A percentile compares a stretch with the other conserved stretches of the same genome.
Conservation (phyloP, 345 rosid genomes). For the Eucalyptus lansdowneana region DNA sequence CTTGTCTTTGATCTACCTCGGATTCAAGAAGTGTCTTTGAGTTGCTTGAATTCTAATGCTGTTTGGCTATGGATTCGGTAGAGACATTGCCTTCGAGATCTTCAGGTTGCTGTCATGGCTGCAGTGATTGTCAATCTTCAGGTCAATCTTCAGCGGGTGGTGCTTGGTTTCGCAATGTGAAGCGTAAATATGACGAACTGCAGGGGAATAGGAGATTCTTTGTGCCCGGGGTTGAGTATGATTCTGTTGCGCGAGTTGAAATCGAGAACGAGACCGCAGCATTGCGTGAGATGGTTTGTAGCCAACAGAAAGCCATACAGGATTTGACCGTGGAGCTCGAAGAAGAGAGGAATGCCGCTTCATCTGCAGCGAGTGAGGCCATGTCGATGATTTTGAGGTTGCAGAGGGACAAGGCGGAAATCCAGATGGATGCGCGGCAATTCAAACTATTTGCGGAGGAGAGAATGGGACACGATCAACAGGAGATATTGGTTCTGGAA, state of each 20-base stretch:
- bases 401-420: conserved; percentile 94
- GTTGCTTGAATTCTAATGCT: conserved; percentile 6
- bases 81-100: conserved; percentile 10
- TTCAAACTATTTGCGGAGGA: conserved; percentile 84
- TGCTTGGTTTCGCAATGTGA: conserved; percentile 58
- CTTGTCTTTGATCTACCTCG: neutral
- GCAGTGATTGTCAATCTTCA: conserved; percentile 46
- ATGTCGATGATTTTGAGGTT: conserved; percentile 94
- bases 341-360: conserved; percentile 88
- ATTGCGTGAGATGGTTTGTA: conserved; percentile 59
- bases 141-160: neutral
- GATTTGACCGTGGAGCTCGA: conserved; percentile 62
- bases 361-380: conserved; percentile 87
- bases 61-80: conserved; percentile 43
- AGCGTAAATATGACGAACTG: conserved; percentile 56
- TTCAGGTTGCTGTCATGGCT: conserved; percentile 33
- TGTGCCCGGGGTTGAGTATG: conserved; percentile 40
- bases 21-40: neutral
- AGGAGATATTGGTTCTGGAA: conserved; percentile 56
- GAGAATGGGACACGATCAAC: conserved; percentile 91
- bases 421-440: conserved; percentile 85
- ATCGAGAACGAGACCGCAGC: conserved; percentile 69
- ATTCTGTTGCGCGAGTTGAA: conserved; percentile 50
- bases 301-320: conserved; percentile 68
- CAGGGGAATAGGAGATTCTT: conserved; percentile 29